Conservation (phyloP, 768 basidiomycete species). For the Dentipellis sp. region DNA sequence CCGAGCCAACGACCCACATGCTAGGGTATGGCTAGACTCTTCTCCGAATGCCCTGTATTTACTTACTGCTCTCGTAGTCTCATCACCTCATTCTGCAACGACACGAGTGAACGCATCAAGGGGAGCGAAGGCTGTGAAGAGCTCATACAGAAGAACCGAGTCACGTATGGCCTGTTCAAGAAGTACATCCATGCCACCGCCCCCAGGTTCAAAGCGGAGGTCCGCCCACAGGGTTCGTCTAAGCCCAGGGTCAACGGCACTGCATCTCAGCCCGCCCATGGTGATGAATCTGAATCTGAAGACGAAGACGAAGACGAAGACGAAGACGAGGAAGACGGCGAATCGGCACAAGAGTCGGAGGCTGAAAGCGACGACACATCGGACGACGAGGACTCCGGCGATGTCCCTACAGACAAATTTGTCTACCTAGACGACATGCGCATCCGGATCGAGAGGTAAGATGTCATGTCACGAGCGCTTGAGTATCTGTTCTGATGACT, state of each 20-base stretch:
- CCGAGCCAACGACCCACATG: constrained; percentile 25
- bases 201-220: background rate
- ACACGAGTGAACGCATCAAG: background rate
- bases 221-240: background rate
- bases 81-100: constrained; percentile 24
- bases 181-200: background rate
- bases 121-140: no score
- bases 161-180: background rate
- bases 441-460: background rate
- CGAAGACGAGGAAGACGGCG: no score
- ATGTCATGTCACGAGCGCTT: background rate
- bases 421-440: background rate
- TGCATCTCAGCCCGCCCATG: background rate
- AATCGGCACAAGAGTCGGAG: no score
- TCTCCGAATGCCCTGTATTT: no score
- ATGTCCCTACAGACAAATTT: background rate
- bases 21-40: background rate
- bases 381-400: background rate
- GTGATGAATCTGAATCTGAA: background rate
- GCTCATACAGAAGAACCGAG: background rate
- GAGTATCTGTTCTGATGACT: no score
- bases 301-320: no score
- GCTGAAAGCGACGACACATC: no score
- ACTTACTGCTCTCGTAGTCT: constrained; percentile 20
- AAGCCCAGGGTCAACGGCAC: background rate